phyloP scores from a whole-genome alignment of 1,284 basidiomycete species.

The Boletus mariae region DNA sequence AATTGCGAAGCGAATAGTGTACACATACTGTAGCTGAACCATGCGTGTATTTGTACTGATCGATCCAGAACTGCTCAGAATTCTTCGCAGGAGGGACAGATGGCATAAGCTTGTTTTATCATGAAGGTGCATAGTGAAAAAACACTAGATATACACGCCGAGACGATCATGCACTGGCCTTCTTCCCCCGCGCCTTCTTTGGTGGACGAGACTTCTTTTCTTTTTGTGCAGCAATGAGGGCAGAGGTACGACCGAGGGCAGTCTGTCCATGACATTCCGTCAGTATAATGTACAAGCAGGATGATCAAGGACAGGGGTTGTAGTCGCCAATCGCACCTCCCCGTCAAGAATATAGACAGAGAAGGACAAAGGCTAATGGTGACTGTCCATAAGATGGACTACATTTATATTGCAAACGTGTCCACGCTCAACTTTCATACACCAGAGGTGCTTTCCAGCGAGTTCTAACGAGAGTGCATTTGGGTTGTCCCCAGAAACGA shows the following conservation, averaged over 20 bases:
- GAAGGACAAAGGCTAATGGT: constrained; percentile 19
- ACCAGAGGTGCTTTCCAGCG: constrained; percentile 61
- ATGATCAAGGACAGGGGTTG: constrained; percentile 17
- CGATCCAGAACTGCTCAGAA: neutral
- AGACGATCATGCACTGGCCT: constrained; percentile 37
- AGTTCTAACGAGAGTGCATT: constrained; percentile 73
- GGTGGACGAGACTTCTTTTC: constrained; percentile 69
- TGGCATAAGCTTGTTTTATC: constrained; percentile 16
- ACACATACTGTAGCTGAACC: neutral
- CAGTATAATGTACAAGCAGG: constrained; percentile 14
- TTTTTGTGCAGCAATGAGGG: constrained; percentile 66
- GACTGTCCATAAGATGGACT: constrained; percentile 22
- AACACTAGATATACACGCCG: constrained; percentile 25
- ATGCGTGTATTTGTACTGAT: constrained; percentile 22
- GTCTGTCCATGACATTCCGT: constrained; percentile 46
- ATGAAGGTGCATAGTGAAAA: constrained; percentile 18
- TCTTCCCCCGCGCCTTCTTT: constrained; percentile 80
- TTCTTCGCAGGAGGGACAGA: too few relatives aligned
- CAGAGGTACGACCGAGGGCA: constrained; percentile 77
- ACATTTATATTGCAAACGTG: constrained; percentile 73
- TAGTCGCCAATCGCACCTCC: constrained; percentile 25
- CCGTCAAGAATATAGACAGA: constrained; percentile 10
- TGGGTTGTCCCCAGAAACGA: constrained; percentile 6
- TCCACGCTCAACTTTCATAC: constrained; percentile 83
- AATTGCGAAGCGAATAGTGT: neutral